A percentile compares a stretch with the other conserved stretches of the same genome.
Evolutionary conservation across 2,329 filamentous ascomycete genomes (phyloP).

Genomic region (Didymellaceae sp.): DNA sequence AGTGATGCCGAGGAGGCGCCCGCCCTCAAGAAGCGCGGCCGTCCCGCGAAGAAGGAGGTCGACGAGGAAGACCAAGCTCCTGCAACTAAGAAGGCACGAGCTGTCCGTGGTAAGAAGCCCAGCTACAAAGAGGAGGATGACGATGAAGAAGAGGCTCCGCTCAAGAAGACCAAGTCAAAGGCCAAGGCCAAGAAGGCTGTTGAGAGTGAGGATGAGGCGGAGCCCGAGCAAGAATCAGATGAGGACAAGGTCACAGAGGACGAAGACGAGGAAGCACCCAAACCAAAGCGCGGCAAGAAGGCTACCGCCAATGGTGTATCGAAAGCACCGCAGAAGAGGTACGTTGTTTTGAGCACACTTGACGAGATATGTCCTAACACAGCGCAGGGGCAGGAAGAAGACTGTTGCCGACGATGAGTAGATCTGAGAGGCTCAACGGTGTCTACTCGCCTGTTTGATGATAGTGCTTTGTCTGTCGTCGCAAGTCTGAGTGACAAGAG

Average conservation of each 20-base stretch:
- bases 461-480: too few relatives aligned
- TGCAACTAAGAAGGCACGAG: conserved; percentile 27
- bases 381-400: conserved; percentile 34
- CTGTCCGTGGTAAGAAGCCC: conserved; percentile 30
- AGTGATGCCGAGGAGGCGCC: conserved; percentile 38
- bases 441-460: too few relatives aligned
- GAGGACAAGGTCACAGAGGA: conserved; percentile 21
- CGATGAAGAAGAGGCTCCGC: conserved; percentile 32
- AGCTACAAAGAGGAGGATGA: conserved; percentile 37
- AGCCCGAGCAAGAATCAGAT: conserved; percentile 17
- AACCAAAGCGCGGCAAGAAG: conserved; percentile 34
- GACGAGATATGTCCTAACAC: conserved; percentile 3
- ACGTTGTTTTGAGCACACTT: not conserved
- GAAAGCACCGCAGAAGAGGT: conserved; percentile 42
- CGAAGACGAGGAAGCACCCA: conserved; percentile 23
- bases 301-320: conserved; percentile 20
- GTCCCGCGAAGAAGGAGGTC: conserved; percentile 32
- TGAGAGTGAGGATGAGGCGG: conserved; percentile 27
- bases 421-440: too few relatives aligned
- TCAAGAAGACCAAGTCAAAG: conserved; percentile 26
- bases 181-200: conserved; percentile 35
- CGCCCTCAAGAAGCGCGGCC: conserved; percentile 38
- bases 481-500: too few relatives aligned
- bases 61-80: conserved; percentile 34
- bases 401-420: conserved; percentile 28